phyloP scores from a whole-genome alignment of 768 basidiomycete genomes.

The Boletus tylopilopsis region DNA sequence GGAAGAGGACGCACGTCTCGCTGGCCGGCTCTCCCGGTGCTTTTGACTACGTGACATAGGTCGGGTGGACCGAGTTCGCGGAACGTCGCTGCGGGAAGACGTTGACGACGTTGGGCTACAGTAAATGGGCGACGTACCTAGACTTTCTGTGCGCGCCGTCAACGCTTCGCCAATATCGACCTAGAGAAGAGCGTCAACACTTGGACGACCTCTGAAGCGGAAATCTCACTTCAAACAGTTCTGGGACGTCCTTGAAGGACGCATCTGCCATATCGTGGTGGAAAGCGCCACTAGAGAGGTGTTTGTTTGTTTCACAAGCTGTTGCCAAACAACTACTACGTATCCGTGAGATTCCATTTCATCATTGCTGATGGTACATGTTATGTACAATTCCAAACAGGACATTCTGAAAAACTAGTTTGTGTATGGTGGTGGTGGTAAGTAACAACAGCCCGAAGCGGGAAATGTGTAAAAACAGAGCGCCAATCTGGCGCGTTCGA shows the following conservation, averaged over 20 bases:
- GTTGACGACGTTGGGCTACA: neutral
- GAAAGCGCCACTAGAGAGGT: no score
- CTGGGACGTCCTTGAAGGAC: conserved; percentile 89
- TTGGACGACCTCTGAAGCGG: neutral
- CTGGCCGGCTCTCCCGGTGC: conserved; percentile 74
- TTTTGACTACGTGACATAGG: conserved; percentile 93
- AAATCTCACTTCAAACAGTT: conserved; percentile 83
- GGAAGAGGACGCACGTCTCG: conserved; percentile 66
- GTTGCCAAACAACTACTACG: conserved; percentile 29
- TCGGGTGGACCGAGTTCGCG: conserved; percentile 97
- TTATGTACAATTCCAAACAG: conserved; percentile 17
- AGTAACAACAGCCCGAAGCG: conserved; percentile 11
- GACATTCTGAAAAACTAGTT: conserved; percentile 8
- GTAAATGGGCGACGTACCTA: conserved; percentile 56
- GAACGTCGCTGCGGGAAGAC: conserved; percentile 71
- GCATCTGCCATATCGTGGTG: conserved; percentile 57
- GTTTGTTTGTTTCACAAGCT: conserved; percentile 21
- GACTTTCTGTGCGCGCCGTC: conserved; percentile 84
- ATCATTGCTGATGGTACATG: conserved; percentile 1
- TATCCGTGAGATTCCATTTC: conserved; percentile 7
- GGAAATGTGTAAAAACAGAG: no score
- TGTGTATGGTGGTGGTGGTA: conserved; percentile 13
- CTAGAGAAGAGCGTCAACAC: conserved; percentile 32
- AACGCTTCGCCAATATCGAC: conserved; percentile 89
- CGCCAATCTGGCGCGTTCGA: no score